These are phyloP conservation scores for Filobasidium wieringae DNA, from an alignment of 768 basidiomycete genomes.

Conservation along the genomic window DNA sequence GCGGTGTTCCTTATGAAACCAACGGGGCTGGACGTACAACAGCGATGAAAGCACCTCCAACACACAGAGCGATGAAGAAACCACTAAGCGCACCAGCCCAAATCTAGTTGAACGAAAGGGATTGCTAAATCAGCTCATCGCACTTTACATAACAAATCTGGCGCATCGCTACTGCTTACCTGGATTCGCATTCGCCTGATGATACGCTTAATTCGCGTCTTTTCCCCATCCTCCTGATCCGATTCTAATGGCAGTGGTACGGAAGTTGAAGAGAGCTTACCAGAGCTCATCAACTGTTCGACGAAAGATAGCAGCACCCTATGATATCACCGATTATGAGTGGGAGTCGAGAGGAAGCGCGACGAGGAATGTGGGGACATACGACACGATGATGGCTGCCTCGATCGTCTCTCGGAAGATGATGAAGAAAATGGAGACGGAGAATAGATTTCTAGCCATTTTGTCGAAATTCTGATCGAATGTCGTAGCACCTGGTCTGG, in stretches of 20 bases:
- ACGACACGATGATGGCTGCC: slow-evolving; percentile 76
- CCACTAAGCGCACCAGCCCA: slow-evolving; percentile 63
- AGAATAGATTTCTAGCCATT: slow-evolving; percentile 69
- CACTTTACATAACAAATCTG: too few species aligned
- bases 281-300: slow-evolving; percentile 49
- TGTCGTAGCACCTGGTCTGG: too few species aligned
- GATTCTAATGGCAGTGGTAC: too few species aligned
- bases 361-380: not conserved
- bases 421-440: slow-evolving; percentile 89
- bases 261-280: slow-evolving; percentile 15
- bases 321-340: too few species aligned
- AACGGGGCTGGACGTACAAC: slow-evolving; percentile 42
- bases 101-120: slow-evolving; percentile 45
- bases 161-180: slow-evolving; percentile 15
- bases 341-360: not conserved
- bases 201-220: slow-evolving; percentile 16
- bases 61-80: slow-evolving; percentile 62
- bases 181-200: slow-evolving; percentile 51
- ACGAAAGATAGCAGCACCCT: slow-evolving; percentile 73
- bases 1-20: not conserved
- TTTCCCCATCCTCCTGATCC: not conserved
- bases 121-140: not conserved
- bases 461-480: too few species aligned
- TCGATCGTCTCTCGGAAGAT: slow-evolving; percentile 90
- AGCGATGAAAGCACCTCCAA: slow-evolving; percentile 85